These are phyloP conservation scores for Trichosporon faecale DNA, from an alignment of 1,284 basidiomycete species.

Conservation along the genomic window DNA sequence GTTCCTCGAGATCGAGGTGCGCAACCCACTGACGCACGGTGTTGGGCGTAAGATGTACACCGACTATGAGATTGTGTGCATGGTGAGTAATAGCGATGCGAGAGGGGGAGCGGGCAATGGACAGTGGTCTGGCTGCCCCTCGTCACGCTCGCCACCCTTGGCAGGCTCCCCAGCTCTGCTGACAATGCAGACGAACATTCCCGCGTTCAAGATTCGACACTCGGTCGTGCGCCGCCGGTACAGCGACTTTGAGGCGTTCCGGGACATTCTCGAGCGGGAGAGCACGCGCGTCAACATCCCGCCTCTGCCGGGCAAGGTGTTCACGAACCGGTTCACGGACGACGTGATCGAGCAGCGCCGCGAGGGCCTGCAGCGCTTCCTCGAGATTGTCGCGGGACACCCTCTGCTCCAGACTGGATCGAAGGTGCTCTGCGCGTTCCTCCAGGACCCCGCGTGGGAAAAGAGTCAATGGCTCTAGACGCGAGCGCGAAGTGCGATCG, in stretches of 20 bases:
- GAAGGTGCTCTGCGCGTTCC: slow-evolving; percentile 93
- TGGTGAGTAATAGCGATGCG: slow-evolving; percentile 56
- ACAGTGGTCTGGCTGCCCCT: neutral
- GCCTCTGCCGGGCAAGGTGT: slow-evolving; percentile 89
- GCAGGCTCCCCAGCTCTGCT: neutral
- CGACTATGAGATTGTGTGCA: slow-evolving; percentile 97
- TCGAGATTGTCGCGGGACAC: slow-evolving; percentile 95
- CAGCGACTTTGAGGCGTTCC: slow-evolving; percentile 98
- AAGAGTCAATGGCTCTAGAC: slow-evolving; percentile 46
- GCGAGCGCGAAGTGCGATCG: neutral
- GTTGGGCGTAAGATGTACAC: slow-evolving; percentile 98
- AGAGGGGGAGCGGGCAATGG: neutral
- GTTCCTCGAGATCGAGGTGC: slow-evolving; percentile 96
- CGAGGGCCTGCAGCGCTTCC: slow-evolving; percentile 91
- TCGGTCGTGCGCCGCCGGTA: slow-evolving; percentile 92
- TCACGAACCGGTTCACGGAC: slow-evolving; percentile 94
- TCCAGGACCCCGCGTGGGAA: slow-evolving; percentile 61
- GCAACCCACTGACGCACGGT: slow-evolving; percentile 94
- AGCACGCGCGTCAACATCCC: slow-evolving; percentile 96
- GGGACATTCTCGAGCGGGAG: slow-evolving; percentile 95
- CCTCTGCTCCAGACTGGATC: slow-evolving; percentile 95
- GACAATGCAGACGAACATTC: slow-evolving; percentile 82
- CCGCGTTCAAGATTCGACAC: slow-evolving; percentile 94
- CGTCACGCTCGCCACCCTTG: neutral
- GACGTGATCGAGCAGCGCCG: slow-evolving; percentile 91